Evolutionary conservation across 176 grass and related monocot species (phyloP).

Genomic region (Carex kokanica): DNA sequence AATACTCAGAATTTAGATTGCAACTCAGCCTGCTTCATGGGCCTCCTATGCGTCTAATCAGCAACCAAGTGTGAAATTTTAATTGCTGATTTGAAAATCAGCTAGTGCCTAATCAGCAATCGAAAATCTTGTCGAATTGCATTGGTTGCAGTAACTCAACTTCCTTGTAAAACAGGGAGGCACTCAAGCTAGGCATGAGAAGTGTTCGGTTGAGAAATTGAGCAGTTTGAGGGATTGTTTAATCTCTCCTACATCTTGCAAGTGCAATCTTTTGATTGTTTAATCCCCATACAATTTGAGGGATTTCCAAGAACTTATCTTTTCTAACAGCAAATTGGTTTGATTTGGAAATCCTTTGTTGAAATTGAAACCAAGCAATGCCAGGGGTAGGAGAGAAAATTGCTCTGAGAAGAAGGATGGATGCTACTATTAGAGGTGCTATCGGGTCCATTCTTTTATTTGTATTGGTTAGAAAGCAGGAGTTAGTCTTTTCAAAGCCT

Average conservation of each 20-base stretch:
- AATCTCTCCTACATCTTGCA: conserved; percentile 37
- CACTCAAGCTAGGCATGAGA: conserved; percentile 93
- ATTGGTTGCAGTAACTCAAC: conserved; percentile 78
- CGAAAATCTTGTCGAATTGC: conserved; percentile 70
- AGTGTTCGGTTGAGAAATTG: conserved; percentile 81
- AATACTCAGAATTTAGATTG: too few species aligned
- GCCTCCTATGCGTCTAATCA: too few species aligned
- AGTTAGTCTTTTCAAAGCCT: background rate
- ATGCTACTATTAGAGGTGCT: conserved; percentile 30
- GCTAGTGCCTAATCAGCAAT: too few species aligned
- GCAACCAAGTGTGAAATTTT: too few species aligned
- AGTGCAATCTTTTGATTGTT: conserved; percentile 99
- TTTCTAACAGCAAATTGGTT: conserved; percentile 40
- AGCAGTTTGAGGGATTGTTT: conserved; percentile 44
- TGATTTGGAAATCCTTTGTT: background rate
- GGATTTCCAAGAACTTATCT: conserved; percentile 78
- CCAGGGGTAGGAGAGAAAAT: conserved; percentile 55
- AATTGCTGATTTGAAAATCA: too few species aligned
- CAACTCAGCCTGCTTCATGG: too few species aligned
- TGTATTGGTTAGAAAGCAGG: background rate
- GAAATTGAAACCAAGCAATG: conserved; percentile 36
- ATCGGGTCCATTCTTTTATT: too few species aligned
- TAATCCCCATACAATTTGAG: conserved; percentile 97
- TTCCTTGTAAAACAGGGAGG: conserved; percentile 94
- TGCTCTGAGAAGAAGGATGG: conserved; percentile 46